Base-by-base conservation (phyloP, 2,329 filamentous ascomycete genomes). In the Neospermospora avenae region DNA sequence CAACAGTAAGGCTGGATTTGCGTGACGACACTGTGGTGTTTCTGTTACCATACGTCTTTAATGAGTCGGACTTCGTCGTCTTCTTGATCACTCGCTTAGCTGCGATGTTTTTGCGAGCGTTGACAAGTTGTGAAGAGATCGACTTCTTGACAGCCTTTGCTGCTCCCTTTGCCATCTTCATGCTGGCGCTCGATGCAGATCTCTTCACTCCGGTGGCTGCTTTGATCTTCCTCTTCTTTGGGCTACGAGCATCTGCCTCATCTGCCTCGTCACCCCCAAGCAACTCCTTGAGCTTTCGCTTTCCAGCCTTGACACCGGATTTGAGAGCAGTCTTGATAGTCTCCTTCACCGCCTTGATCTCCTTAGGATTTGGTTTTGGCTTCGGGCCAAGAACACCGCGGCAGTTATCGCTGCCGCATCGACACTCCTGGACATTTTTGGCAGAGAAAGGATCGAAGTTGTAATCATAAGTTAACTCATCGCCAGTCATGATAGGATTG, bases 381-480 rank as follows among this genome's bases (percentile, higher is more conserved):
- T 83, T 84, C 7, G 85, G 85, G 0, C 85, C 85, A 37, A 88
- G 76, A 20, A 87, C 80, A 44, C 85, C 85, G 58, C 85, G 82
- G 72, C 85, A 88, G 74, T 87, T 87, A 39, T 77, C 72, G 65
- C 81, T 81, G 62, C 84, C 84, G 71, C 85, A 88, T 28, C 87
- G 78, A 72, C 85, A 88, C 70, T 80, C 82, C 72, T 88, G 85
- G 51, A 87, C 84, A 71, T 87, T 87, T 76, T 87, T 87, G 69
- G 82, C 79, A 10, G 84, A 87, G 72, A 87, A 88, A 3, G 85
- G 85, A 70, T 87, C 85, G 70, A 88, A 88, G 72, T 88, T 88
- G 78, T 88, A 88, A 79, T 99, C 95, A 73, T 99, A 99, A 0
- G 93, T 98, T 63, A 99, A 80, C 76, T 99, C 95, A 65, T 98